These are phyloP conservation scores for Daldinia childiae DNA, from an alignment of 495 filamentous ascomycete species.

Conservation along the genomic window DNA sequence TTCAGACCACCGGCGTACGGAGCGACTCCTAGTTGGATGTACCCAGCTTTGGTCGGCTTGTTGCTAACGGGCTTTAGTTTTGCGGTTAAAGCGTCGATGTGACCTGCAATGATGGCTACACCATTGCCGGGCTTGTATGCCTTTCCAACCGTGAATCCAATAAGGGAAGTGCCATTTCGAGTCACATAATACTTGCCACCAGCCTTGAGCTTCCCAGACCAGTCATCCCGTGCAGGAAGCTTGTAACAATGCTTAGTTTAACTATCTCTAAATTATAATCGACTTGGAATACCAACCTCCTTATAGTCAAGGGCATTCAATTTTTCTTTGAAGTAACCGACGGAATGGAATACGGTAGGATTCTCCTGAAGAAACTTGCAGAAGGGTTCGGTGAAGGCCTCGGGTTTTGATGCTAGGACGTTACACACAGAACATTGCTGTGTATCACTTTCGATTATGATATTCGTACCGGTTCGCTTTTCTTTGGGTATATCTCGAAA, in stretches of 20 bases:
- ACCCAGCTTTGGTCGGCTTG: constrained; percentile 81
- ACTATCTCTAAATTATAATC: neutral
- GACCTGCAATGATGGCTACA: constrained; percentile 79
- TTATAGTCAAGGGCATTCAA: constrained; percentile 76
- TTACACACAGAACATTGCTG: constrained; percentile 35
- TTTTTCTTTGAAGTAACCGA: constrained; percentile 75
- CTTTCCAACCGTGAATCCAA: constrained; percentile 86
- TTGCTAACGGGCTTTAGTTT: constrained; percentile 89
- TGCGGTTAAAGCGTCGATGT: constrained; percentile 91
- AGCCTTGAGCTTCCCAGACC: constrained; percentile 75
- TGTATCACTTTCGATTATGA: constrained; percentile 22
- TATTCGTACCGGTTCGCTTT: constrained; percentile 17
- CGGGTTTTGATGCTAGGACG: constrained; percentile 56
- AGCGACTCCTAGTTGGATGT: constrained; percentile 88
- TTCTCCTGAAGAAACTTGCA: constrained; percentile 87
- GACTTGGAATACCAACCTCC: constrained; percentile 54
- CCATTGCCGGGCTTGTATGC: constrained; percentile 89
- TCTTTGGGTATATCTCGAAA: constrained; percentile 32
- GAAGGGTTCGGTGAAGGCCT: constrained; percentile 83
- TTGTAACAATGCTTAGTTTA: constrained; percentile 42
- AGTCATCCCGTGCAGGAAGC: constrained; percentile 80
- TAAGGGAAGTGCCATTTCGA: constrained; percentile 84
- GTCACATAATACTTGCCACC: constrained; percentile 91
- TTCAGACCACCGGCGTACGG: constrained; percentile 91
- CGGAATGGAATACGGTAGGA: constrained; percentile 92